Conservation (phyloP, 768 basidiomycete genomes). For the Candolleomyces aberdarensis region DNA sequence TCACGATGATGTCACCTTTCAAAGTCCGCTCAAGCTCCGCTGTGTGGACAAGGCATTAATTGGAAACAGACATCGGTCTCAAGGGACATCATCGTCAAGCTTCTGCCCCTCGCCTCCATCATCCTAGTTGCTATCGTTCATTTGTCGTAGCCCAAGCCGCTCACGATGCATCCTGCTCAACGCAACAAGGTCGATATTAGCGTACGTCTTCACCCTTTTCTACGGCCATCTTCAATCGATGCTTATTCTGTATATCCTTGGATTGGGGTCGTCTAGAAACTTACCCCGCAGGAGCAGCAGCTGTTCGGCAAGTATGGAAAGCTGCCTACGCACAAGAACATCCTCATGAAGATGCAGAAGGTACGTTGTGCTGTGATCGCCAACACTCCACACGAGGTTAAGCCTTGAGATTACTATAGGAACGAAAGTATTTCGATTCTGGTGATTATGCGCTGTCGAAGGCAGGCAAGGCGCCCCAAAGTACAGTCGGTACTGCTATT, state of each 20-base stretch:
- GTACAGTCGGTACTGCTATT: constrained; percentile 90
- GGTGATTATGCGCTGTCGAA: constrained; percentile 98
- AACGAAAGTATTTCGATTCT: constrained; percentile 99
- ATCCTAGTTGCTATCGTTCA: constrained; percentile 24
- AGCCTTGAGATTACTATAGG: constrained; percentile 45
- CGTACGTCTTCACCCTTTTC: constrained; percentile 44
- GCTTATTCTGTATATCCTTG: constrained; percentile 10
- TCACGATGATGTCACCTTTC: constrained; percentile 4
- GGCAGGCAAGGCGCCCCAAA: constrained; percentile 87
- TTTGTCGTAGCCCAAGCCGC: constrained; percentile 18
- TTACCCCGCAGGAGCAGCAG: constrained; percentile 89
- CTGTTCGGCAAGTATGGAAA: constrained; percentile 95
- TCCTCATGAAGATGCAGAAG: constrained; percentile 94
- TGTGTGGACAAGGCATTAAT: constrained; percentile 2
- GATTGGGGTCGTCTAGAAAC: constrained; percentile 44
- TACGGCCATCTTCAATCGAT: constrained; percentile 15
- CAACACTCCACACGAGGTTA: constrained; percentile 9
- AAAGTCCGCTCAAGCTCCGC: constrained; percentile 12
- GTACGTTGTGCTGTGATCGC: constrained; percentile 37
- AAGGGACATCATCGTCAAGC: background rate
- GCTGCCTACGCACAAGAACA: constrained; percentile 89
- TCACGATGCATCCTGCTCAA: constrained; percentile 66
- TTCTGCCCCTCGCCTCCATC: background rate
- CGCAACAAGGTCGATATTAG: constrained; percentile 95
- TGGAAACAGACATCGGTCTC: background rate